Base-by-base conservation (phyloP, 2,329 filamentous ascomycete species). In the Ophiostoma himal-ulmi region DNA sequence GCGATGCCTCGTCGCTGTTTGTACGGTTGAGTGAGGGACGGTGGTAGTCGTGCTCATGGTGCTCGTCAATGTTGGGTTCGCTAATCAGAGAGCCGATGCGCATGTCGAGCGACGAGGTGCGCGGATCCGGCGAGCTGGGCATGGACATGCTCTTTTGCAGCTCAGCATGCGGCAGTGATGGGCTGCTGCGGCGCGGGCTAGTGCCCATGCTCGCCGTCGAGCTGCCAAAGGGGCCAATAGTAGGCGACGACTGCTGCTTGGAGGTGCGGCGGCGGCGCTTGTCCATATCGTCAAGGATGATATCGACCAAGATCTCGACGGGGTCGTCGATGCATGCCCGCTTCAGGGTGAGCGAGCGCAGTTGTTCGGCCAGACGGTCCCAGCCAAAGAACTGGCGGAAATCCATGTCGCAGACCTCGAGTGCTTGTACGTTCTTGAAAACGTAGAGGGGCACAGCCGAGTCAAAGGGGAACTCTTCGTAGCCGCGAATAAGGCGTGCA, bases 391-490 rank as follows among this genome's bases (percentile, higher is more conserved):
- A 97, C 76, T 97, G 94, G 73, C 95, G 89, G 78, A 97, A 97
- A 80, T 99, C 95, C 77, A 98, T 91, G 80, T 96, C 94, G 81
- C 90, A 94, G 69, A 99, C 92, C 79, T 99, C 95, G 74, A 99
- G 84, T 30, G 93, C 91, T 80, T 94, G 94, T 69, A 98, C 83
- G 75, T 98, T 99, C 82, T 99, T 98, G 86, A 99, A 98, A 10
- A 92, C 91, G 79, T 96, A 91, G n/a, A 99, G 84, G 26, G 95
- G 95, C 39, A 99, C 95, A 26, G 95, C 95, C 34, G 93, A 97
- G 80, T 99, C 95, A 79, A 98, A 97, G 2, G 95, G 95, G 75
- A 98, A 99, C 80, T 97, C 94, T 80, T 99, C 95, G 78, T 95
- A 98, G 37, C 94, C 94, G 74, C 90, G 87, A 75, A 99, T 97